Evolutionary conservation across 176 grass and related monocot species (phyloP), one percentile per base, ranked within the genome.

Genomic region (Aegilops sharonensis): DNA sequence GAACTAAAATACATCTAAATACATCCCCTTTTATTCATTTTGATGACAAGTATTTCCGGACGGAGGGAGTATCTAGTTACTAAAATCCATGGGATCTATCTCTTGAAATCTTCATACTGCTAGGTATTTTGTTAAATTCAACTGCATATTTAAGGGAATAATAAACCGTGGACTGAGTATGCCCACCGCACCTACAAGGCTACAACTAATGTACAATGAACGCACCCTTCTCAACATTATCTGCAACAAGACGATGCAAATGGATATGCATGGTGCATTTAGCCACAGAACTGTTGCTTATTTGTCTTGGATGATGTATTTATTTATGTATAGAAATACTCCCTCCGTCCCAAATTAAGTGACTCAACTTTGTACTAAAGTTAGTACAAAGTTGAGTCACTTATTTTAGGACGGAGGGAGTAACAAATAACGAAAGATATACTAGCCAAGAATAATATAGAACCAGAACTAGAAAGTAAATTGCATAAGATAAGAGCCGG

Each of bases 151-250:
- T 63, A 18, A 1, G 37, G 40, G 42, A 68, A 73, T 12, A 68
- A 73, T 12, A 87, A 23, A 67, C 12, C 52, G 11, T 10, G 35
- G 17, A 13, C 31, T 87, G 12, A 62, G 24, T 34, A 20, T 61
- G 64, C 13, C 9, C 34, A 61, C 30, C 68, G 11, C 4, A 21
- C 69, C 39, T 74, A 48, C 71, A 74, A 72, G 70, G 47, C 37
- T 25, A 47, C 25, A 63, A 69, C 32, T 59, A 59, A 47, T 74
- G 59, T 87, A 77, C 75, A 56, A 25, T 64, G 66, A 79, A 84
- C 30, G 9, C 29, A 75, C 40, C 4, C n/a, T 74, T 66, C 64
- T 56, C 12, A 35, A 72, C 52, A 89, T 85, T 75, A 45, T 29
- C 17, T 56, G 31, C 25, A 89, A 57, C 56, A 85, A 62, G 59